Percentiles rank a stretch among this genome's conserved stretches.
Conservation (phyloP, 2,329 filamentous ascomycete genomes). For the Pseudohalonectria lignicola region DNA sequence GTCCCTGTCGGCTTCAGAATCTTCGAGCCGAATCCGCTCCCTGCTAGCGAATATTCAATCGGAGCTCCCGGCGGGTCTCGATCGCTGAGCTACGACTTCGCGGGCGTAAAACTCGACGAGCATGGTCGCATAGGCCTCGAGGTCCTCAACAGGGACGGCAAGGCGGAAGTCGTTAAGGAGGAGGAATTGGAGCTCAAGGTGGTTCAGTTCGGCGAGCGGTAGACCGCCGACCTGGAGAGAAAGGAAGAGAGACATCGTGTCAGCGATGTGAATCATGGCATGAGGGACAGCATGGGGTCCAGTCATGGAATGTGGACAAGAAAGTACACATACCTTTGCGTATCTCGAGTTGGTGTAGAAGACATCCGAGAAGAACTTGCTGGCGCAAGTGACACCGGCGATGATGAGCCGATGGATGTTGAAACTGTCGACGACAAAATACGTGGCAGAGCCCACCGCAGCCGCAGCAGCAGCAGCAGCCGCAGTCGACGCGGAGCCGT, state of each 20-base stretch:
- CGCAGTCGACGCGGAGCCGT: background rate
- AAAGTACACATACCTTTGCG: slow-evolving; percentile 64
- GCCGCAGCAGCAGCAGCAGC: background rate
- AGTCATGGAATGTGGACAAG: no score
- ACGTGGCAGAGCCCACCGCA: slow-evolving; percentile 29
- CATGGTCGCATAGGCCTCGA: slow-evolving; percentile 97
- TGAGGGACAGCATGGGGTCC: background rate
- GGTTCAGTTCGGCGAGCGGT: slow-evolving; percentile 84
- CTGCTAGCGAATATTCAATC: no score
- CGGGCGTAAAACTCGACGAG: slow-evolving; percentile 94
- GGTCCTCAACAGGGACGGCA: slow-evolving; percentile 83
- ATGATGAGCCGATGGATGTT: slow-evolving; percentile 97
- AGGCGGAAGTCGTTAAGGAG: slow-evolving; percentile 93
- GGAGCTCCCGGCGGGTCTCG: slow-evolving; percentile 6
- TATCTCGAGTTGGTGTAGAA: slow-evolving; percentile 99
- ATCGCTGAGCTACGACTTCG: slow-evolving; percentile 55
- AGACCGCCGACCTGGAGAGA: slow-evolving; percentile 74
- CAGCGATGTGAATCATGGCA: background rate
- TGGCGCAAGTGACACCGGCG: slow-evolving; percentile 92
- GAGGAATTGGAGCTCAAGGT: slow-evolving; percentile 91
- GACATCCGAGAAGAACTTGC: slow-evolving; percentile 98
- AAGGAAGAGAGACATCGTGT: background rate
- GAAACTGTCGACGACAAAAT: slow-evolving; percentile 95
- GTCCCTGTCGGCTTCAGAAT: no score
- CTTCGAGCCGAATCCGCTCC: no score